phyloP scores from a whole-genome alignment of 768 basidiomycete species.

The Phaffia tasmanica region DNA sequence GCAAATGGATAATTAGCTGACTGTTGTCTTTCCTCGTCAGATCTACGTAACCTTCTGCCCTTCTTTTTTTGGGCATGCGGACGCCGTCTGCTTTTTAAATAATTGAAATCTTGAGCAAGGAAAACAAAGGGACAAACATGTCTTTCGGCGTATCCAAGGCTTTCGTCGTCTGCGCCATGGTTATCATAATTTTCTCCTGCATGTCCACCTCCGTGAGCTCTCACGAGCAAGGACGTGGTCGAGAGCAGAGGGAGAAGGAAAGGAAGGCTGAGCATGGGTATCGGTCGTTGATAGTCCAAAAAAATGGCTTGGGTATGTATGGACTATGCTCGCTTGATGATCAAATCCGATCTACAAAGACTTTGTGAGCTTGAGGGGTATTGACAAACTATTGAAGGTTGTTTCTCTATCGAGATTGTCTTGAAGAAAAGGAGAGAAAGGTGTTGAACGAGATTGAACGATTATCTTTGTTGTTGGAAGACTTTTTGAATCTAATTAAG shows the following conservation, averaged over 20 bases:
- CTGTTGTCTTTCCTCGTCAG: neutral
- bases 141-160: constrained; percentile 23
- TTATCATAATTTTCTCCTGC: constrained; percentile 22
- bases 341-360: neutral
- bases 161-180: constrained; percentile 18
- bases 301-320: neutral
- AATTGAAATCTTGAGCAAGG: too few relatives aligned
- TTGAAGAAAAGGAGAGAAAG: neutral
- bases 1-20: neutral
- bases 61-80: too few relatives aligned
- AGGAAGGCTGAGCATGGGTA: neutral
- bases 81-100: too few relatives aligned
- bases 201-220: constrained; percentile 14
- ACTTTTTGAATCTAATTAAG: too few relatives aligned
- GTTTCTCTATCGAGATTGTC: neutral
- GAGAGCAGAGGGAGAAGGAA: constrained; percentile 8
- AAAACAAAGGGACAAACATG: constrained; percentile 15
- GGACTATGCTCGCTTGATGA: neutral
- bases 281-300: neutral
- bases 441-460: too few relatives aligned
- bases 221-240: constrained; percentile 7
- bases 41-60: too few relatives aligned
- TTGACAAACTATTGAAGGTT: neutral
- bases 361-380: neutral
- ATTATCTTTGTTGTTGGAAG: too few relatives aligned